phyloP scores from a whole-genome alignment of 2,329 filamentous ascomycete species.

The Chaetomiaceae sp. region DNA sequence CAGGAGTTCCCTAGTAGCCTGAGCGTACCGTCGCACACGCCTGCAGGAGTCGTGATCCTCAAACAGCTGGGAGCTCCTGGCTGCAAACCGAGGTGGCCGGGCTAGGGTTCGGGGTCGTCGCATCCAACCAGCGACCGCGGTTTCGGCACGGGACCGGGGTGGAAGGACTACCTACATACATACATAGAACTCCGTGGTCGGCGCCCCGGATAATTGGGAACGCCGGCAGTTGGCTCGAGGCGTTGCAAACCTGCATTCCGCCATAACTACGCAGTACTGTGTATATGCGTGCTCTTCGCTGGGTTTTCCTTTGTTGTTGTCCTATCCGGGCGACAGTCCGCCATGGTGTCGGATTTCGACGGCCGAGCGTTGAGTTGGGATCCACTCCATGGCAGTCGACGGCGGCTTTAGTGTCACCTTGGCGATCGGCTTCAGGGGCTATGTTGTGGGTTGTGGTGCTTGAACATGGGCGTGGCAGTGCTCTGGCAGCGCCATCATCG shows the following conservation, averaged over 20 bases:
- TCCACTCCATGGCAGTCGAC: not conserved
- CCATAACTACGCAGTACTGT: too few relatives aligned
- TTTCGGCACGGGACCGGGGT: not conserved
- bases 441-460: not conserved
- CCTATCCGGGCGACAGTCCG: not conserved
- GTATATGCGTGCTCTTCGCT: too few relatives aligned
- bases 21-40: slow-evolving; percentile 5
- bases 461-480: slow-evolving; percentile 5
- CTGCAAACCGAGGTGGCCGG: not conserved
- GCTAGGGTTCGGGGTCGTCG: not conserved
- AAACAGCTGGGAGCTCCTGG: slow-evolving; percentile 8
- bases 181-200: not conserved
- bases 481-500: not conserved
- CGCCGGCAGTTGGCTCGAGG: not conserved
- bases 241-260: too few relatives aligned
- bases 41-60: slow-evolving; percentile 3
- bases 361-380: not conserved
- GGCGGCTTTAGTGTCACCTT: too few relatives aligned
- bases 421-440: not conserved
- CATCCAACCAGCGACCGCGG: not conserved
- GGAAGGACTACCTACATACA: too few relatives aligned
- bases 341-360: not conserved
- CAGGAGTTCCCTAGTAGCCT: slow-evolving; percentile 4
- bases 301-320: too few relatives aligned
- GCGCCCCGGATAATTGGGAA: not conserved